Evolutionary conservation across 2,329 filamentous ascomycete species (phyloP), one percentile per base, ranked within the genome.

Genomic region (Diplodia sapinea): DNA sequence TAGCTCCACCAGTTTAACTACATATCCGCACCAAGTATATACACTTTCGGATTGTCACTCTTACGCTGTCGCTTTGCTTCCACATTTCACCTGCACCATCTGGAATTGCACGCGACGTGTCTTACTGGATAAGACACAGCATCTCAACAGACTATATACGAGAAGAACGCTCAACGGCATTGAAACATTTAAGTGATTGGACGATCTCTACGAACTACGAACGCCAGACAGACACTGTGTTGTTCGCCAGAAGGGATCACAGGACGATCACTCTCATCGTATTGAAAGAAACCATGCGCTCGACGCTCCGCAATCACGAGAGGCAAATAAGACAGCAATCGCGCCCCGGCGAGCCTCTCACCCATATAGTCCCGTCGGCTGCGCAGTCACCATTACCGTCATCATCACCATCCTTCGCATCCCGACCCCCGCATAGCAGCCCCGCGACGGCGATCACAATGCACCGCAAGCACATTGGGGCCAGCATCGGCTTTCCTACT

Each of bases 61-160:
- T 31, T 33, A 9, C 17, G 43, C 9, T 20, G n/a, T 20, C 43
- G 43, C 43, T 47, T n/a, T 47, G 17, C 43, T 38, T 12, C 7
- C 11, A 11, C 3, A 38, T 38, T 38, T 11, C 9, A 12, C 36
- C 11, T 9, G 3, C 11, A 38, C 8, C 11, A 47, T 20, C n/a
- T 20, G 13, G 20, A 47, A 47, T 15, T 43, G 15, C 7, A 43
- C 51, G 13, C 31, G 3, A 55, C 9, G 29, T 43, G 38, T 56
- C 36, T 57, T 57, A 26, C 54, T 57, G 54, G 54, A 40, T 57
- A 57, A 57, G 54, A 43, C 54, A 57, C 52, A 31, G 52, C 52
- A 55, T 8, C 29, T 17, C 9, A 33, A 20, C 8, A 55, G 31
- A 36, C 4, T 1, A 13, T 9, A 20, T 17, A n/a, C 43, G n/a